A percentile compares a stretch with the other conserved stretches of the same genome.
Evolutionary conservation across 164 flowering plant genomes (phyloP).

Genomic region (Dillenia suffruticosa): DNA sequence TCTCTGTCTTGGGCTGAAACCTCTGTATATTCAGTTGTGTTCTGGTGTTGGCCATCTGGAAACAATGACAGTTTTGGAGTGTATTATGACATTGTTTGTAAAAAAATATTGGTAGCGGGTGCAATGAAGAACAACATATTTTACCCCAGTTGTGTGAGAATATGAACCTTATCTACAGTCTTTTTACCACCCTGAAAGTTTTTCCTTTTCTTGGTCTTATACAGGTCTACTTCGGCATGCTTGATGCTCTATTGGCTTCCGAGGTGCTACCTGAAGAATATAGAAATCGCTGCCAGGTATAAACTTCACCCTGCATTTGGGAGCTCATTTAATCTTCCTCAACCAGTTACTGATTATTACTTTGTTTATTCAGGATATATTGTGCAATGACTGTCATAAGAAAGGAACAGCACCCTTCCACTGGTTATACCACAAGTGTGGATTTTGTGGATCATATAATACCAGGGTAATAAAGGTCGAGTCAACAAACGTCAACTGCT

Average conservation of each 20-base stretch:
- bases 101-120: too few relatives aligned
- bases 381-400: slow-evolving; percentile 84
- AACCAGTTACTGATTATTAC: not conserved
- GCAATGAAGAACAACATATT: too few relatives aligned
- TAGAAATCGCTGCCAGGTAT: slow-evolving; percentile 75
- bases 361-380: slow-evolving; percentile 54
- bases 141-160: too few relatives aligned
- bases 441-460: slow-evolving; percentile 79
- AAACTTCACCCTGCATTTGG: not conserved
- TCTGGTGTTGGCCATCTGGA: too few relatives aligned
- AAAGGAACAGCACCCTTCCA: slow-evolving; percentile 78
- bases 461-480: slow-evolving; percentile 66
- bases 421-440: slow-evolving; percentile 89
- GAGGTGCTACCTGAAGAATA: slow-evolving; percentile 92
- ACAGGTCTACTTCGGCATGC: slow-evolving; percentile 96
- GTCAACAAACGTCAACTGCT: slow-evolving; percentile 26
- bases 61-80: too few relatives aligned
- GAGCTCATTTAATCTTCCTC: not conserved
- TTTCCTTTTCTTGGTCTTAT: not conserved
- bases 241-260: slow-evolving; percentile 79
- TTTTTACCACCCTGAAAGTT: too few relatives aligned
- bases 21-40: too few relatives aligned
- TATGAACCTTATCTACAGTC: too few relatives aligned
- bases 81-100: too few relatives aligned
- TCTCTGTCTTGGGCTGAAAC: too few relatives aligned